Conservation (phyloP, 73 alveolate genomes). For the Paramecium tetraurelia region DNA sequence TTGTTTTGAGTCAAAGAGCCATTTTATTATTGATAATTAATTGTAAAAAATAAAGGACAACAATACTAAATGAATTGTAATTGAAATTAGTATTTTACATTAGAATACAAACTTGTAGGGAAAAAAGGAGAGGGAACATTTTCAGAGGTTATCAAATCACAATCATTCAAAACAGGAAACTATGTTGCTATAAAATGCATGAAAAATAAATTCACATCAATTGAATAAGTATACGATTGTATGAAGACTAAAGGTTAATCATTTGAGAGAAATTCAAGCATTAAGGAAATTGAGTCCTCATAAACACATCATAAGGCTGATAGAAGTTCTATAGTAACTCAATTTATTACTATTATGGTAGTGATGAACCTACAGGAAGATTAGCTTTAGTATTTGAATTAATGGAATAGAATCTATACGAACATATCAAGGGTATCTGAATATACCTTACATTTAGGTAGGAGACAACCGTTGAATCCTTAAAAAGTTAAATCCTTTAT, state of each 20-base stretch:
- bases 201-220: conserved; percentile 80
- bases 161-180: conserved; percentile 88
- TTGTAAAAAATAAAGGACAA: neutral
- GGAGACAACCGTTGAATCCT: conserved; percentile 34
- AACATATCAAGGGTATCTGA: conserved; percentile 90
- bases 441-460: neutral
- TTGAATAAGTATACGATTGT: conserved; percentile 79
- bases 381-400: conserved; percentile 98
- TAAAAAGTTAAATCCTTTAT: conserved; percentile 54
- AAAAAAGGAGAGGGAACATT: conserved; percentile 98
- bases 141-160: conserved; percentile 96
- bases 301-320: conserved; percentile 94
- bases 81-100: neutral
- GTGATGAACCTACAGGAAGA: conserved; percentile 99
- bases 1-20: neutral
- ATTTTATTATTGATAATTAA: neutral
- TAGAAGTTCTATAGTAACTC: conserved; percentile 84
- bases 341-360: neutral
- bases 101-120: conserved; percentile 76
- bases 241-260: conserved; percentile 59
- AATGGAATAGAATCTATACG: conserved; percentile 98
- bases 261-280: conserved; percentile 96
- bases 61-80: neutral
- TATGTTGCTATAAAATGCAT: conserved; percentile 96
- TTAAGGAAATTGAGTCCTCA: conserved; percentile 92